These are phyloP conservation scores for Hygrophorus pudorinus DNA, from an alignment of 768 basidiomycete species.

Conservation along the genomic window DNA sequence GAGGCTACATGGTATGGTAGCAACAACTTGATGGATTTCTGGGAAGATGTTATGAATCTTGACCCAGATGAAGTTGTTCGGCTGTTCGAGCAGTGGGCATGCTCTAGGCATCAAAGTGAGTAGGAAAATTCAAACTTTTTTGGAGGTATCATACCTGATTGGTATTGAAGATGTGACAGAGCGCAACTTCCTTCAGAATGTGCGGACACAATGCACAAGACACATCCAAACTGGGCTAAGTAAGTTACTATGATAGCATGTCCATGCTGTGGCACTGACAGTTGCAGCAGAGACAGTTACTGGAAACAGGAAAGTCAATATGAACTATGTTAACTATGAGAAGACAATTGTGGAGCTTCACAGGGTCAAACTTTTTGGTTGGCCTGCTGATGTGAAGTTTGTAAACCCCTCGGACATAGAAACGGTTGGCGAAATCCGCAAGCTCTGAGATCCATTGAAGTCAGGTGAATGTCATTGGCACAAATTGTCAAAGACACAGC, in stretches of 20 bases:
- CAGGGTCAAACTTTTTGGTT: not conserved
- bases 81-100: not conserved
- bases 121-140: not conserved
- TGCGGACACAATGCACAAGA: not conserved
- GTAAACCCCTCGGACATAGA: not conserved
- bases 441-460: not conserved
- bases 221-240: not conserved
- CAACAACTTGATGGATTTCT: not conserved
- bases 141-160: no score
- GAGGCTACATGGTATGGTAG: not conserved
- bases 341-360: not conserved
- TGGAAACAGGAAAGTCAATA: not conserved
- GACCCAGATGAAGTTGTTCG: not conserved
- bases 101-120: not conserved
- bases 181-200: not conserved
- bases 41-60: not conserved
- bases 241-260: not conserved
- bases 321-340: not conserved
- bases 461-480: not conserved
- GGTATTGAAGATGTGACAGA: not conserved
- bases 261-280: not conserved
- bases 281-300: not conserved
- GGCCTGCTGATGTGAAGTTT: not conserved
- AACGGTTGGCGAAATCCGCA: not conserved
- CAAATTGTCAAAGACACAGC: not conserved